These are phyloP conservation scores for Ceratocystis eucalypticola DNA, from an alignment of 2,329 filamentous ascomycete genomes.

Conservation along the genomic window DNA sequence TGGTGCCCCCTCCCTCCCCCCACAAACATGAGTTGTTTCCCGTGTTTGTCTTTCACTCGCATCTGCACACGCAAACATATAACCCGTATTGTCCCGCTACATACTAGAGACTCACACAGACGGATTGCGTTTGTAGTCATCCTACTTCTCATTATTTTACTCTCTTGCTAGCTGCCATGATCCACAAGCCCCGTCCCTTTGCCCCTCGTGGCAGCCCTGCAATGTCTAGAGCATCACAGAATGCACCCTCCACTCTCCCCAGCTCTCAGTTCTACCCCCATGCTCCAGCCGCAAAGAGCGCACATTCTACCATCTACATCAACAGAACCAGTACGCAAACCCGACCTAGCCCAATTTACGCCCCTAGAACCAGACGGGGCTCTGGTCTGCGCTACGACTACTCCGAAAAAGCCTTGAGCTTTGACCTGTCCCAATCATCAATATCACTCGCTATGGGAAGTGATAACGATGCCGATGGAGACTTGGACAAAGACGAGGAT, in stretches of 20 bases:
- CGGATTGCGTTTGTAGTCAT: background rate
- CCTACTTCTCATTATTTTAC: background rate
- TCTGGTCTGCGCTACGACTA: background rate
- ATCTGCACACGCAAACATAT: background rate
- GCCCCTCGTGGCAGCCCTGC: background rate
- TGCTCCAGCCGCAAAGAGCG: background rate
- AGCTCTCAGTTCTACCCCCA: background rate
- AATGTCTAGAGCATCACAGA: background rate
- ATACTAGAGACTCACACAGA: background rate
- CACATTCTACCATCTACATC: background rate
- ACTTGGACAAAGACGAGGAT: background rate
- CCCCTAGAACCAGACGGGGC: background rate
- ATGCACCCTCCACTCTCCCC: background rate
- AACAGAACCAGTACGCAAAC: background rate
- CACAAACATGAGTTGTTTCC: background rate
- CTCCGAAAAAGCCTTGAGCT: background rate
- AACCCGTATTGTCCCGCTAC: background rate
- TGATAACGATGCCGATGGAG: background rate
- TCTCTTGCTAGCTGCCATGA: background rate
- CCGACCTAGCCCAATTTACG: background rate
- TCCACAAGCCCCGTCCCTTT: background rate
- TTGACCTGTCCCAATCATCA: background rate
- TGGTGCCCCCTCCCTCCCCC: background rate
- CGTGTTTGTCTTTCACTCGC: background rate
- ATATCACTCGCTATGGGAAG: slow-evolving; percentile 1